Conservation (phyloP, 106 monocot species). For the Acorus gramineus region DNA sequence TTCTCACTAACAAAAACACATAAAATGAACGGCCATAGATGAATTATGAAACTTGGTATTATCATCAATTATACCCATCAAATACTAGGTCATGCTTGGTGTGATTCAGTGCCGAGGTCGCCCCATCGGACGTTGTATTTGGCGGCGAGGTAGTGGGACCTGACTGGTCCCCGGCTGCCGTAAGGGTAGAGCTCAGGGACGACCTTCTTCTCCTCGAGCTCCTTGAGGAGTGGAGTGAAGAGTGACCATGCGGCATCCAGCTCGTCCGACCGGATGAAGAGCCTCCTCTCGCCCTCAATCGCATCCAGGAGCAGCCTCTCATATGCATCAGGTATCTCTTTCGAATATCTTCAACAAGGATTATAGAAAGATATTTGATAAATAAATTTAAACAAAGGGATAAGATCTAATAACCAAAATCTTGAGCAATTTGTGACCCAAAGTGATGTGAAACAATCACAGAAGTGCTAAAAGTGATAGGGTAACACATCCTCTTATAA, state of each 20-base stretch:
- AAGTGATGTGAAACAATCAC: too few relatives aligned
- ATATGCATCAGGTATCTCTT: constrained; percentile 93
- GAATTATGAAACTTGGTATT: too few relatives aligned
- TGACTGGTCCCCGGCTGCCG: constrained; percentile 77
- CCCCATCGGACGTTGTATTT: constrained; percentile 90
- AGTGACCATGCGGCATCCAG: constrained; percentile 90
- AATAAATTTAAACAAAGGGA: background rate
- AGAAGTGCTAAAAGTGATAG: too few relatives aligned
- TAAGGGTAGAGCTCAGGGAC: constrained; percentile 87
- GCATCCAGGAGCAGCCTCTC: constrained; percentile 89
- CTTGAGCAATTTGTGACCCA: too few relatives aligned
- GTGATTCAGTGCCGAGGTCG: constrained; percentile 48
- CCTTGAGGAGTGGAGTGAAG: constrained; percentile 77
- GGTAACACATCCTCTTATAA: too few relatives aligned
- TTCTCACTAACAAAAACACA: too few relatives aligned
- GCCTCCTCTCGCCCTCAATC: constrained; percentile 82
- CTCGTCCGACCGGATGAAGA: constrained; percentile 92
- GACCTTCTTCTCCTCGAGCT: constrained; percentile 77
- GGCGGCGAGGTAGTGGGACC: constrained; percentile 80
- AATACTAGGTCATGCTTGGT: constrained; percentile 5
- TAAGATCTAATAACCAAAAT: too few relatives aligned
- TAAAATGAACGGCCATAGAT: too few relatives aligned
- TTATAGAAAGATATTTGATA: background rate
- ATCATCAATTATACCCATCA: too few relatives aligned
- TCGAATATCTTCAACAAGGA: constrained; percentile 52